Evolutionary conservation across 768 basidiomycete species (phyloP).

Genomic region (Mycena galericulata): DNA sequence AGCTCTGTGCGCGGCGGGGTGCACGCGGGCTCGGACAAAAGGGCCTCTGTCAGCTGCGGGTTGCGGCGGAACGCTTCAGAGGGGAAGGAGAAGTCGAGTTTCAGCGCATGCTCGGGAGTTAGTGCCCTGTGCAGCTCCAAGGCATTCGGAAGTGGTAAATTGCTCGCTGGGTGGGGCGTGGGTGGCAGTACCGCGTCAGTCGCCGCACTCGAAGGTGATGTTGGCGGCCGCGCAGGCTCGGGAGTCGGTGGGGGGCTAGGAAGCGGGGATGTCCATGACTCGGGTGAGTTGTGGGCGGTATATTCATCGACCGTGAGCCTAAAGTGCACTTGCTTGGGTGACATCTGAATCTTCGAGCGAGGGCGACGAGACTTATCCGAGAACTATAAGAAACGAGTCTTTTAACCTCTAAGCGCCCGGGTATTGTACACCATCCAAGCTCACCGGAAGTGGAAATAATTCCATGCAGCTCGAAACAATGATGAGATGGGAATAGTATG

Average conservation of each 20-base stretch:
- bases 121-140: conserved; percentile 14
- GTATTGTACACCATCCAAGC: background rate
- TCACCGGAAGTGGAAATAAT: background rate
- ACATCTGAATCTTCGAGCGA: conserved; percentile 17
- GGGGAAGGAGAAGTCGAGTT: conserved; percentile 25
- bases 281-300: conserved; percentile 2
- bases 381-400: too few relatives aligned
- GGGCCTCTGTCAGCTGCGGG: conserved; percentile 9
- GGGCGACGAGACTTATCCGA: too few relatives aligned
- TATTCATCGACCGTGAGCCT: conserved; percentile 21
- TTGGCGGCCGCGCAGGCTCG: background rate
- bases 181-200: too few relatives aligned
- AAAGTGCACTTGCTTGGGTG: conserved; percentile 21
- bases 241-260: conserved; percentile 1
- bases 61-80: conserved; percentile 28
- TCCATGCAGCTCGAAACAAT: background rate
- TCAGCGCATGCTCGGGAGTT: background rate
- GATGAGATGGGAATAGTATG: too few relatives aligned
- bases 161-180: background rate
- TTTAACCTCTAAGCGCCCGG: too few relatives aligned
- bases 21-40: conserved; percentile 23
- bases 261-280: conserved; percentile 7
- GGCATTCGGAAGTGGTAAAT: background rate
- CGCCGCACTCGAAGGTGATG: too few relatives aligned
- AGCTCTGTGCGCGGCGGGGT: conserved; percentile 17